These are phyloP conservation scores for Eudorina sp. DNA, from an alignment of 139 green algal genomes.

Conservation along the genomic window DNA sequence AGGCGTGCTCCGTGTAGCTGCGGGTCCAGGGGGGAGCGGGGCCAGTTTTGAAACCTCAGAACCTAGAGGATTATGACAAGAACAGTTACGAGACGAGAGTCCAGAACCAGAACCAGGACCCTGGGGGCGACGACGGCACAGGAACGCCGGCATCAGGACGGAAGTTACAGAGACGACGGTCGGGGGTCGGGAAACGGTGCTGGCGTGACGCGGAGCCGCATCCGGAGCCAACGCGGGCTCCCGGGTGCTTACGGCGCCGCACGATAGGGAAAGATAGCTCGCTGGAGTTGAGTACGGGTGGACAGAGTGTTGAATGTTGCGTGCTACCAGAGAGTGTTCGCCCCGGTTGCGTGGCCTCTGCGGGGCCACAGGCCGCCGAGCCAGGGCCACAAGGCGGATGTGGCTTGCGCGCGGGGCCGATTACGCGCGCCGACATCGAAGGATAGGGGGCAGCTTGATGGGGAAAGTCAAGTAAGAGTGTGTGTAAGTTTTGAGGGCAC, in stretches of 20 bases:
- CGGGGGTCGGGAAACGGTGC: background rate
- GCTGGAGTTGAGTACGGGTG: no score
- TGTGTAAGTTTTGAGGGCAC: no score
- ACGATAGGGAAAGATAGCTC: no score
- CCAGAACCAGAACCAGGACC: background rate
- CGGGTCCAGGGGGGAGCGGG: background rate
- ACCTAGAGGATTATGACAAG: background rate
- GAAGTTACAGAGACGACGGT: background rate
- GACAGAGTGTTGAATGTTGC: no score
- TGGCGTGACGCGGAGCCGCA: background rate
- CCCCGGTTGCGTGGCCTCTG: background rate
- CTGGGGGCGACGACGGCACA: background rate
- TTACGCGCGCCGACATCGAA: background rate
- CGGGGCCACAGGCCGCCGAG: background rate
- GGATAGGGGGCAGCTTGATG: background rate
- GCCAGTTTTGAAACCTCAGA: background rate
- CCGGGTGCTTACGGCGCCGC: no score
- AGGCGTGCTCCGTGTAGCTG: conserved; percentile 29
- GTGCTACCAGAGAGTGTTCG: no score
- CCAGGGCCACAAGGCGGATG: background rate
- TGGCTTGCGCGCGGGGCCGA: background rate
- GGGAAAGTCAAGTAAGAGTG: no score
- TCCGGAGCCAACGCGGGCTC: no score
- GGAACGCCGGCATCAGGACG: background rate
- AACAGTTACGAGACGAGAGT: background rate